phyloP scores from a whole-genome alignment of 2,329 filamentous ascomycete species.

The Fusarium virguliforme region DNA sequence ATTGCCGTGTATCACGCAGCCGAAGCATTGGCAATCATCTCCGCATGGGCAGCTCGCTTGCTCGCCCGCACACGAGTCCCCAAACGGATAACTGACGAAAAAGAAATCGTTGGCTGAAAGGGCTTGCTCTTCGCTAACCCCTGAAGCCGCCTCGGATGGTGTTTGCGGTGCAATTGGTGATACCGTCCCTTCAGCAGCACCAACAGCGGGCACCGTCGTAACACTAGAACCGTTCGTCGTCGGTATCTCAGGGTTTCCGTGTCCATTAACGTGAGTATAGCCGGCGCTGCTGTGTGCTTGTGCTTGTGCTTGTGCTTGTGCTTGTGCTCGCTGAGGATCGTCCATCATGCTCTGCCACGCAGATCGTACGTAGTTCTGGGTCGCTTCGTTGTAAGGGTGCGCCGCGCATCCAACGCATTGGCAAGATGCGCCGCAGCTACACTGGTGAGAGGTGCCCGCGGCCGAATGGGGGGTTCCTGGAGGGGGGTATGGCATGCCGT shows the following conservation, averaged over 20 bases:
- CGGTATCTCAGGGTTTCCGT: constrained; percentile 43
- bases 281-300: constrained; percentile 44
- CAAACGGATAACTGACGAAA: constrained; percentile 71
- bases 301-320: constrained; percentile 38
- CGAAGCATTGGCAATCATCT: constrained; percentile 72
- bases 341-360: constrained; percentile 62
- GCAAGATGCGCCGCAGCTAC: constrained; percentile 76
- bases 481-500: constrained; percentile 48
- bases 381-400: constrained; percentile 78
- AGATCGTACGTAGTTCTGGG: constrained; percentile 67
- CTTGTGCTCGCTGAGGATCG: constrained; percentile 49
- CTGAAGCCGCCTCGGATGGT: constrained; percentile 64
- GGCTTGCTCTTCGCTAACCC: constrained; percentile 66
- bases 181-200: constrained; percentile 50
- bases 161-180: constrained; percentile 63
- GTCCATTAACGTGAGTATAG: constrained; percentile 48
- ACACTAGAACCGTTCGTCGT: constrained; percentile 44
- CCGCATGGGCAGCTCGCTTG: constrained; percentile 70
- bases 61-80: constrained; percentile 65
- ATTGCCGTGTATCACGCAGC: constrained; percentile 69
- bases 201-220: constrained; percentile 28
- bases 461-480: constrained; percentile 39
- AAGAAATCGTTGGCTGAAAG: constrained; percentile 70
- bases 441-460: constrained; percentile 61
- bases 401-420: constrained; percentile 78